Percentiles rank a stretch among this genome's conserved stretches.
Evolutionary conservation across 768 basidiomycete species (phyloP).

Genomic region (Russula griseocarnosa): DNA sequence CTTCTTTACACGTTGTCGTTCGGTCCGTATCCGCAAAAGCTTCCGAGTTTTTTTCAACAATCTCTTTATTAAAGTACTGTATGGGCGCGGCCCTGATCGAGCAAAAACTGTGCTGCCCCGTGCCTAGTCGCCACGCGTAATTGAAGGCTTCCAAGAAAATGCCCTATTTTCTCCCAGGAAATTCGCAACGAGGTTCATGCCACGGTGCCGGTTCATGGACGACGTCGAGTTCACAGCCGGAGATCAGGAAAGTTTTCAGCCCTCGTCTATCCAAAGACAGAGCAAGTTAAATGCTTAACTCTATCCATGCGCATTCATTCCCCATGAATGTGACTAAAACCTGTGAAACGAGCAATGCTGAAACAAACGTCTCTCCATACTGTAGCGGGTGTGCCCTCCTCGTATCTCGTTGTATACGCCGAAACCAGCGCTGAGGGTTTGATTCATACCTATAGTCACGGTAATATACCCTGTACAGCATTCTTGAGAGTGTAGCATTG

Average conservation of each 20-base stretch:
- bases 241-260: background rate
- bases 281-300: background rate
- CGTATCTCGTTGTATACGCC: slow-evolving; percentile 32
- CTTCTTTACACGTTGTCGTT: no score
- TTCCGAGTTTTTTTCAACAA: background rate
- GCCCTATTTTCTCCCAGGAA: background rate
- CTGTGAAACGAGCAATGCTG: no score
- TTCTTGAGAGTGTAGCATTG: background rate
- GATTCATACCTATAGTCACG: no score
- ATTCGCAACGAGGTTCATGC: background rate
- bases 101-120: background rate
- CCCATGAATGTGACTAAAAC: background rate
- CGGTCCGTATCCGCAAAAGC: background rate
- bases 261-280: background rate
- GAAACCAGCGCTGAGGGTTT: no score
- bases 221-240: background rate
- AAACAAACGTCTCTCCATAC: no score
- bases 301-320: background rate
- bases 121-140: background rate
- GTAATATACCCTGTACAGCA: background rate
- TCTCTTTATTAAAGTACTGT: background rate
- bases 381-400: slow-evolving; percentile 3
- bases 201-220: background rate
- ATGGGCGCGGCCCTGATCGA: background rate
- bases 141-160: background rate